phyloP scores from a whole-genome alignment of 768 basidiomycete genomes.

The Russula earlei region DNA sequence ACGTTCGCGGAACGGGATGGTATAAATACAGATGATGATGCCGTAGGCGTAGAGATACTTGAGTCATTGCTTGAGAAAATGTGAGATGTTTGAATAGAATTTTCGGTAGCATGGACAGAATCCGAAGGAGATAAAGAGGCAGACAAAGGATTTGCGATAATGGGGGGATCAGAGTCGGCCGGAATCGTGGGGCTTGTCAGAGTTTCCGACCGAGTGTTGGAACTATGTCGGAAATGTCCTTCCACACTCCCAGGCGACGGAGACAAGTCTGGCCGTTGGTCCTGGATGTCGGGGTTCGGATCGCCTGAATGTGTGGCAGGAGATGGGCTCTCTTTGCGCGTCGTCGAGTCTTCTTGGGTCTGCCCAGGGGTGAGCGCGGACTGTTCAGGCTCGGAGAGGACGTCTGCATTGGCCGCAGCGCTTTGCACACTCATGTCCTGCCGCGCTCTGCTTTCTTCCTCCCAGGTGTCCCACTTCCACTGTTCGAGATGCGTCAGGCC shows the following conservation, averaged over 20 bases:
- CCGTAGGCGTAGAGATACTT: background rate
- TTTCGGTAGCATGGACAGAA: background rate
- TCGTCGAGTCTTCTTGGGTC: background rate
- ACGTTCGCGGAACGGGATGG: background rate
- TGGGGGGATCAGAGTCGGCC: background rate
- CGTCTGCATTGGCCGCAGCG: slow-evolving; percentile 22
- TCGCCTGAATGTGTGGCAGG: background rate
- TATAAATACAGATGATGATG: slow-evolving; percentile 13
- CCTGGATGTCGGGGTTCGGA: background rate
- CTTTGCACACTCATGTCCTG: slow-evolving; percentile 25
- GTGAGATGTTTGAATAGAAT: background rate
- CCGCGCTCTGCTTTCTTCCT: slow-evolving; percentile 52
- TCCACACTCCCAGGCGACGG: background rate
- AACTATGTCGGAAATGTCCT: slow-evolving; percentile 10
- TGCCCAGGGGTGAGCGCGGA: slow-evolving; percentile 11
- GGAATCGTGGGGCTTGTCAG: background rate
- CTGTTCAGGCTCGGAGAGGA: slow-evolving; percentile 18
- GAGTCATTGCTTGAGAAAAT: background rate
- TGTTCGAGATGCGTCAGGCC: slow-evolving; percentile 94
- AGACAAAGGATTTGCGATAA: background rate
- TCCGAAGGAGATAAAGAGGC: background rate
- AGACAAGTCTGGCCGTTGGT: background rate
- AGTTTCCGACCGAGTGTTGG: slow-evolving; percentile 3
- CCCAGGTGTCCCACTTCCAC: slow-evolving; percentile 89
- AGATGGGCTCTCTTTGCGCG: background rate